Evolutionary conservation across 2,329 filamentous ascomycete genomes (phyloP).

Genomic region (Aureobasidium sp.): DNA sequence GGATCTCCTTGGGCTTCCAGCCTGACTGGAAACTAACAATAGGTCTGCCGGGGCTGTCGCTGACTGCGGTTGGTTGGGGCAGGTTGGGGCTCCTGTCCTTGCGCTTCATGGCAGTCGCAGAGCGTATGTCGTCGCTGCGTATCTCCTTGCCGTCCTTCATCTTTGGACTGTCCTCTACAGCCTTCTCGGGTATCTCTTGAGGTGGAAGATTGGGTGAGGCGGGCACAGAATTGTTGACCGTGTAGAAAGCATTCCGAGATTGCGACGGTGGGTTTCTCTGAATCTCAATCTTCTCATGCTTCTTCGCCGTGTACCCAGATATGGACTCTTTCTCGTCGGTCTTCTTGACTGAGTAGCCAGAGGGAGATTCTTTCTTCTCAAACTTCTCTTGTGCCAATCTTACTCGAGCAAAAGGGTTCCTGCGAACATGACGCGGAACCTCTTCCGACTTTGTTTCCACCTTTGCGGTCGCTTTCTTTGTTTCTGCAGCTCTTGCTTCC

Average conservation of each 20-base stretch:
- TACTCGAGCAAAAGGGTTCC: conserved; percentile 60
- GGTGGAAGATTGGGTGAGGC: conserved; percentile 27
- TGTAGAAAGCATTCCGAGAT: conserved; percentile 75
- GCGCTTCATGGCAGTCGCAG: conserved; percentile 81
- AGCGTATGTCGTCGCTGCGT: conserved; percentile 76
- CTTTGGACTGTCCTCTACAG: conserved; percentile 35
- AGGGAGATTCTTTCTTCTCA: conserved; percentile 22
- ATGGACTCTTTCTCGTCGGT: conserved; percentile 16
- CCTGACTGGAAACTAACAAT: conserved; percentile 94
- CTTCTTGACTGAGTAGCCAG: conserved; percentile 13
- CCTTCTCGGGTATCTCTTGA: conserved; percentile 33
- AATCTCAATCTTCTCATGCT: conserved; percentile 59
- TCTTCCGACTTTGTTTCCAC: conserved; percentile 8
- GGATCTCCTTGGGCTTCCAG: conserved; percentile 70
- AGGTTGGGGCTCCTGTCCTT: conserved; percentile 81
- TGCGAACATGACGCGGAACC: conserved; percentile 47
- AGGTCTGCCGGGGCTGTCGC: conserved; percentile 79
- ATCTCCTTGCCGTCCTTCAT: conserved; percentile 77
- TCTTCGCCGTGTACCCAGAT: conserved; percentile 24
- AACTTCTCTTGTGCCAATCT: conserved; percentile 45
- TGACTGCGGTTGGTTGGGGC: conserved; percentile 83
- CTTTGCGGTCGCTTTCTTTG: not conserved
- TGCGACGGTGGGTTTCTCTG: conserved; percentile 77
- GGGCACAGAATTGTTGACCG: conserved; percentile 51
- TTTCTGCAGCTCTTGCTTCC: conserved; percentile 16